These are phyloP conservation scores for Eucalyptus albens DNA, from an alignment of 345 rosid genomes.

Conservation along the genomic window DNA sequence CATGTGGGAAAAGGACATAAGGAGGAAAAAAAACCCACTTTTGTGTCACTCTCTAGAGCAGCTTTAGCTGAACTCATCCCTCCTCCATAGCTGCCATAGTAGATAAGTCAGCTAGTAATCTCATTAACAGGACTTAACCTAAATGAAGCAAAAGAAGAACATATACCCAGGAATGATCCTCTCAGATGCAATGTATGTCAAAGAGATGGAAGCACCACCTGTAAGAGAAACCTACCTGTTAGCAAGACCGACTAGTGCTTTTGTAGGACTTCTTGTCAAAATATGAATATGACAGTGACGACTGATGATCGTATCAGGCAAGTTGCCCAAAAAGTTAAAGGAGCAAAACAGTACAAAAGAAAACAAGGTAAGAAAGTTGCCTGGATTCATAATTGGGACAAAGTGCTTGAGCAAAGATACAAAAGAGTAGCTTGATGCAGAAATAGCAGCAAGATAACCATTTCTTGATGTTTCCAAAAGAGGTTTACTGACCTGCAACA, in stretches of 20 bases:
- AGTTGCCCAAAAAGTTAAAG: neutral
- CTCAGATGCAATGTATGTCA: constrained; percentile 50
- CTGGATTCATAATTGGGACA: constrained; percentile 42
- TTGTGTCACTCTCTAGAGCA: constrained; percentile 57
- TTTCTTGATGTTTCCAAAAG: constrained; percentile 33
- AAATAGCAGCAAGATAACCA: constrained; percentile 38
- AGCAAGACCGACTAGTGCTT: neutral
- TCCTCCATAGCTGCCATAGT: constrained; percentile 37
- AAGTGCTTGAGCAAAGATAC: constrained; percentile 30
- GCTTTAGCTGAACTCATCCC: constrained; percentile 73
- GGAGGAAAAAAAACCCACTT: constrained; percentile 6
- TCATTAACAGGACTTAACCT: neutral
- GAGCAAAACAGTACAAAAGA: neutral
- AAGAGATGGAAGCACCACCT: constrained; percentile 53
- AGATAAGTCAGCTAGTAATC: neutral
- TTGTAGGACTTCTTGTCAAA: neutral
- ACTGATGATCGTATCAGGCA: neutral
- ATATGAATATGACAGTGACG: too few relatives aligned
- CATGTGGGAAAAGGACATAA: neutral
- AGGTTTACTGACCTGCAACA: constrained; percentile 23
- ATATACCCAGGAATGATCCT: constrained; percentile 39
- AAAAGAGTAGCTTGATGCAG: constrained; percentile 38
- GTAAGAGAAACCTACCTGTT: neutral
- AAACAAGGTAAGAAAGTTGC: neutral
- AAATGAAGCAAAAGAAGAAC: neutral